Evolutionary conservation across 2,329 filamentous ascomycete genomes (phyloP), one percentile per base, ranked within the genome.

Genomic region (Blumeria hordei): DNA sequence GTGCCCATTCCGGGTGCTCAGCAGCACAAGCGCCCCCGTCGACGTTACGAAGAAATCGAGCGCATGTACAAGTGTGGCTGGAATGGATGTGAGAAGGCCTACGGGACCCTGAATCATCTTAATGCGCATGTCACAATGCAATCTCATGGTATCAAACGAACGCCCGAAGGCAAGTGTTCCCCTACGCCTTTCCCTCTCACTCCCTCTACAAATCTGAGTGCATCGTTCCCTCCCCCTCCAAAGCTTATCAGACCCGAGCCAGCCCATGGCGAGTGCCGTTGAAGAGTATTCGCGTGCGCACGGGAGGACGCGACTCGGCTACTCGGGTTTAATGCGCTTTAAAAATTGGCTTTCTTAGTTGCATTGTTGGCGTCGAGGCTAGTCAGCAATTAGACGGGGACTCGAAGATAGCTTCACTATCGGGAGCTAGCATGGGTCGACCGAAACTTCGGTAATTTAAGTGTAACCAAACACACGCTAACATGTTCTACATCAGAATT

Each of bases 41-140:
- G 92, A 63, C 80, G 92, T 55, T 98, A 95, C 64, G 92, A 98
- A 69, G 92, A 98, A 67, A 98, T 98, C 63, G 92, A 98, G 72
- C 82, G 92, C 66, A 96, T 98, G 92, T 96, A 98, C 74, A 96
- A 96, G 70, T 98, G 92, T 66, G 92, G 90, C 32, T 96, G 88
- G 86, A 90, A 95, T 60, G 88, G 88, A 8, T 98, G 92, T 66
- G 92, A 98, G 69, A 98, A 98, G 71, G 92, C 92, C 2, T 98
- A 98, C 62, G 92, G 92, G 57, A 98, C 92, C 51, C 71, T 98
- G 58, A 98, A 98, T 68, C 92, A 98, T 67, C 69, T 98, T 62
- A 98, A 98, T 66, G 92, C 92, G 41, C 92, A 98, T 65, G 92
- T 98, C 52, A 96, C 92, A 12, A 96, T 96, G 92, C 92, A 98